Percentiles rank a stretch among this genome's conserved stretches.
phyloP scores from a whole-genome alignment of 306 rosid species.

The Rubus parviflorus region DNA sequence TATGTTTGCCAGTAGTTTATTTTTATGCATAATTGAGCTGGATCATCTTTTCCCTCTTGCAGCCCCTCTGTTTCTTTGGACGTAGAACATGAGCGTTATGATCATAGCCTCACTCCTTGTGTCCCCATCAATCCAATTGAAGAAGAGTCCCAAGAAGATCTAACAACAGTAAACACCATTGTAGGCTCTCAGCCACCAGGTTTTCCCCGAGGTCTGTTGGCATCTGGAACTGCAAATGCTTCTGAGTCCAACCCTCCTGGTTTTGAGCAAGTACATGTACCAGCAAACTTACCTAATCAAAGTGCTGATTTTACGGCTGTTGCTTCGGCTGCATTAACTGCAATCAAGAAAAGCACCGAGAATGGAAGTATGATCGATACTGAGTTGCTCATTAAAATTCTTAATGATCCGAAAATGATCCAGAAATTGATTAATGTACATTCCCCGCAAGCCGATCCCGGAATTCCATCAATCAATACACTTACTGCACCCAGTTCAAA shows the following conservation, averaged over 20 bases:
- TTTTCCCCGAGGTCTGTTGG: constrained; percentile 15
- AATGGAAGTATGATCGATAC: constrained; percentile 55
- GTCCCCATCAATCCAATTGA: constrained; percentile 59
- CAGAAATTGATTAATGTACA: constrained; percentile 39
- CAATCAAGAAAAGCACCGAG: constrained; percentile 45
- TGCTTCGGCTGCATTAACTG: constrained; percentile 47
- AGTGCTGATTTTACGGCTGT: constrained; percentile 43
- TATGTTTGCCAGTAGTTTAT: background rate
- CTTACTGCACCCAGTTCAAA: constrained; percentile 9
- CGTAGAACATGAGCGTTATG: constrained; percentile 39
- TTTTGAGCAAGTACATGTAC: constrained; percentile 18
- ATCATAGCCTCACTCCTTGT: constrained; percentile 52
- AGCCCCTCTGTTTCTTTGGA: constrained; percentile 56
- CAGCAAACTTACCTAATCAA: constrained; percentile 25
- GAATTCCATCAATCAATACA: constrained; percentile 16
- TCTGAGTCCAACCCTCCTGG: constrained; percentile 20
- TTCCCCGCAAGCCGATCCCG: constrained; percentile 18
- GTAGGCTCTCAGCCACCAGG: constrained; percentile 20
- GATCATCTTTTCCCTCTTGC: background rate
- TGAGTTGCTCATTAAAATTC: constrained; percentile 53
- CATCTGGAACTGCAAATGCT: constrained; percentile 8
- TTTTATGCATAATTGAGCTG: constrained; percentile 10
- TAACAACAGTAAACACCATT: constrained; percentile 15
- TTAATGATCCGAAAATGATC: constrained; percentile 61
- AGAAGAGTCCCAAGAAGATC: constrained; percentile 34